Evolutionary conservation across 2,329 filamentous ascomycete species (phyloP).

Genomic region (Aureobasidium sp.): DNA sequence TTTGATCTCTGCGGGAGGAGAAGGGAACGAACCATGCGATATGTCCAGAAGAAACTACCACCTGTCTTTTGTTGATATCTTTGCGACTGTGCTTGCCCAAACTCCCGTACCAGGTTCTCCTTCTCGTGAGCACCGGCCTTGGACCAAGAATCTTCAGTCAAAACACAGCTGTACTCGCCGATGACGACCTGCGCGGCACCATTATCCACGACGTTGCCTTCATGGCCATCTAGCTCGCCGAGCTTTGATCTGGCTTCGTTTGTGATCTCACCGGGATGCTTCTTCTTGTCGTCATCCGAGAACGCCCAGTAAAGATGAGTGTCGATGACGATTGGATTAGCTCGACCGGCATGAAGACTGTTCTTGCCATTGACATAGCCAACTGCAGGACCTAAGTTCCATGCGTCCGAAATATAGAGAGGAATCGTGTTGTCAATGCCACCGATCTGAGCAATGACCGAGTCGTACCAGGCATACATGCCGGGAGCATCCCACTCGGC

Average conservation of each 20-base stretch:
- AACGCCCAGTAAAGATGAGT: slow-evolving; percentile 56
- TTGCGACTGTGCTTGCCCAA: slow-evolving; percentile 43
- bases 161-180: slow-evolving; percentile 53
- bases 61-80: slow-evolving; percentile 45
- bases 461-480: slow-evolving; percentile 53
- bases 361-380: slow-evolving; percentile 41
- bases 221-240: slow-evolving; percentile 38
- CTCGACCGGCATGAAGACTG: slow-evolving; percentile 21
- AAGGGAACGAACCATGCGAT: slow-evolving; percentile 40
- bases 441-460: slow-evolving; percentile 41
- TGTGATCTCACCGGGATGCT: slow-evolving; percentile 48
- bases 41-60: slow-evolving; percentile 55
- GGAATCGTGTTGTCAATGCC: slow-evolving; percentile 45
- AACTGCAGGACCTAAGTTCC: slow-evolving; percentile 44
- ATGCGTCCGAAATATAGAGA: slow-evolving; percentile 53
- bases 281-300: slow-evolving; percentile 44
- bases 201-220: slow-evolving; percentile 42
- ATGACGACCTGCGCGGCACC: slow-evolving; percentile 48
- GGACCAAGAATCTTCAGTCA: slow-evolving; percentile 45
- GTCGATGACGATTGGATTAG: slow-evolving; percentile 49
- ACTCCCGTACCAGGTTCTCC: slow-evolving; percentile 37
- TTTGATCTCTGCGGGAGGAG: neutral
- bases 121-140: slow-evolving; percentile 31
- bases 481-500: slow-evolving; percentile 42
- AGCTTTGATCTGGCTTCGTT: slow-evolving; percentile 39